Conservation (phyloP, 2,329 filamentous ascomycete genomes). For the Claviceps quebecensis region DNA sequence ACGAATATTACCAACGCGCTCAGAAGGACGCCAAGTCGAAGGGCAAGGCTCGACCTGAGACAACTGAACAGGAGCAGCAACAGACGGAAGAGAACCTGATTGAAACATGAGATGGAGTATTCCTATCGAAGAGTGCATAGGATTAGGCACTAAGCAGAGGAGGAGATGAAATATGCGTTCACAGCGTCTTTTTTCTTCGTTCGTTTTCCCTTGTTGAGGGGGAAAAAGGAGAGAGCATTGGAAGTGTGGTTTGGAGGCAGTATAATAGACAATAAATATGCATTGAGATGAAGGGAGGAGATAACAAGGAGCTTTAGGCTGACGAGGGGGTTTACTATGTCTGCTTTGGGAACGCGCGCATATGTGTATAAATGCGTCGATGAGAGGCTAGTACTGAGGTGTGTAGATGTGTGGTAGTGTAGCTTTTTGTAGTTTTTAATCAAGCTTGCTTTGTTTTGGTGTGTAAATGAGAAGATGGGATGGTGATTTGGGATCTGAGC, state of each 20-base stretch:
- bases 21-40: slow-evolving; percentile 49
- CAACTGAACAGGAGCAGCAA: slow-evolving; percentile 23
- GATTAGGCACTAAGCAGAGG: too few relatives aligned
- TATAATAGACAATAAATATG: slow-evolving; percentile 2
- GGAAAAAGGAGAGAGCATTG: background rate
- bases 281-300: background rate
- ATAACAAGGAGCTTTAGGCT: background rate
- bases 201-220: background rate
- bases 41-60: slow-evolving; percentile 38
- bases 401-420: background rate
- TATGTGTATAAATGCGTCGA: background rate
- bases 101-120: slow-evolving; percentile 30
- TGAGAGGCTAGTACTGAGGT: background rate
- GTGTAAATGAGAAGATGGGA: background rate
- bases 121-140: background rate
- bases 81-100: slow-evolving; percentile 45
- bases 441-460: background rate
- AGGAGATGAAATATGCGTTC: background rate
- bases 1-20: slow-evolving; percentile 68
- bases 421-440: background rate
- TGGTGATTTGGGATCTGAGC: too few relatives aligned
- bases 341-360: background rate
- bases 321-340: background rate
- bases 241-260: background rate
- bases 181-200: background rate